phyloP scores from a whole-genome alignment of 495 filamentous ascomycete species.

The Podospora tetraspora region DNA sequence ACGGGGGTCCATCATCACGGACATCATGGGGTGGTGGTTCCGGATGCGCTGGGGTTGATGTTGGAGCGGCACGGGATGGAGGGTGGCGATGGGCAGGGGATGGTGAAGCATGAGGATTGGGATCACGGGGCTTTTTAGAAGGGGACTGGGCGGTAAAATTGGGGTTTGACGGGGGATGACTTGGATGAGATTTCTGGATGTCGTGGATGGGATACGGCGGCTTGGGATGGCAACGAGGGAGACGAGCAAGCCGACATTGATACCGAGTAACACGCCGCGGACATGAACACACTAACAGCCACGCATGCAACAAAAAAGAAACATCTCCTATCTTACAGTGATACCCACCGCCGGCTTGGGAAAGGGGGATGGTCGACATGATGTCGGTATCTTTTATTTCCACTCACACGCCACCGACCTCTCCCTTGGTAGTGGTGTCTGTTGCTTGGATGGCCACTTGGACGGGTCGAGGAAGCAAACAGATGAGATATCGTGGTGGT shows the following conservation, averaged over 20 bases:
- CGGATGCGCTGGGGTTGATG: conserved; percentile 19
- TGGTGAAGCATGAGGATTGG: conserved; percentile 38
- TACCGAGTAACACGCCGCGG: not conserved
- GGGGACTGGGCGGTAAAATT: not conserved
- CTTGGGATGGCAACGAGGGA: not conserved
- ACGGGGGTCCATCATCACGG: conserved; percentile 4
- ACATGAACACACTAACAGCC: not conserved
- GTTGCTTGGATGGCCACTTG: not conserved
- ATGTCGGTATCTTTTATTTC: not conserved
- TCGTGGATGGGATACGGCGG: not conserved
- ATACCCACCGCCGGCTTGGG: not conserved
- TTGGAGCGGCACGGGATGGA: conserved; percentile 23
- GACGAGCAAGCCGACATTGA: not conserved
- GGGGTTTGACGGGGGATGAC: not conserved
- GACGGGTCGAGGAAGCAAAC: not conserved
- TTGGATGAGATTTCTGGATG: not conserved
- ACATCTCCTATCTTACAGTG: not conserved
- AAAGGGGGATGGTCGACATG: not conserved
- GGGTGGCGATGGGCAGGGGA: conserved; percentile 14
- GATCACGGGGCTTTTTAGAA: conserved; percentile 12
- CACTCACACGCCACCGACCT: not conserved
- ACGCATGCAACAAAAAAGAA: not conserved
- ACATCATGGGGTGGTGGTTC: conserved; percentile 1
- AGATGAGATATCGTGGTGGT: not conserved
- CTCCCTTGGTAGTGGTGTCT: not conserved